These are phyloP conservation scores for Cicer cuneatum DNA, from an alignment of 306 rosid genomes.

Conservation along the genomic window DNA sequence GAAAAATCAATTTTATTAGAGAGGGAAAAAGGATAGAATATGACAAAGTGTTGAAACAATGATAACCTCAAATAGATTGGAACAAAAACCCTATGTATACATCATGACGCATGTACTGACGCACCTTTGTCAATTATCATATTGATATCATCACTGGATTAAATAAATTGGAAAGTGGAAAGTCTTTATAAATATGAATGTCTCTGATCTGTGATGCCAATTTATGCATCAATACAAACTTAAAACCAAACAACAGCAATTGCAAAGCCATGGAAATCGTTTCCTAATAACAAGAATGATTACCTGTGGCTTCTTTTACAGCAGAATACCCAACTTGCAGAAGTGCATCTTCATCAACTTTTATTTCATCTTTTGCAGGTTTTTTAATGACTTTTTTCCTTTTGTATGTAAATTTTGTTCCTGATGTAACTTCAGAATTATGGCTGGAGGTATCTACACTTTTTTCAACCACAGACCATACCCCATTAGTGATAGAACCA, in stretches of 20 bases:
- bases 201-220: slow-evolving; percentile 20
- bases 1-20: slow-evolving; percentile 23
- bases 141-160: slow-evolving; percentile 24
- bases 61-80: slow-evolving; percentile 13
- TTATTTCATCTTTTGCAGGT: slow-evolving; percentile 52
- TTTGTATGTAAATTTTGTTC: slow-evolving; percentile 43
- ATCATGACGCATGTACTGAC: slow-evolving; percentile 16
- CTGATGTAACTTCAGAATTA: slow-evolving; percentile 50
- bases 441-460: slow-evolving; percentile 49
- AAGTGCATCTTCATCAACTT: slow-evolving; percentile 50
- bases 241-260: slow-evolving; percentile 11
- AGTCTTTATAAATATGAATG: slow-evolving; percentile 4
- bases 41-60: slow-evolving; percentile 24
- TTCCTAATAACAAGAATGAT: slow-evolving; percentile 30
- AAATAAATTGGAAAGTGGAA: slow-evolving; percentile 32
- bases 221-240: slow-evolving; percentile 19
- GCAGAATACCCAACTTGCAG: slow-evolving; percentile 75
- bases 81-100: slow-evolving; percentile 28
- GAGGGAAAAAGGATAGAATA: slow-evolving; percentile 1
- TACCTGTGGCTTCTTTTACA: slow-evolving; percentile 76
- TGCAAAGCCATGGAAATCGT: slow-evolving; percentile 16
- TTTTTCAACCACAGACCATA: slow-evolving; percentile 80
- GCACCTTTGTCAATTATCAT: slow-evolving; percentile 16
- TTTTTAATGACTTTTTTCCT: slow-evolving; percentile 59
- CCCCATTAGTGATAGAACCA: slow-evolving; percentile 63